These are phyloP conservation scores for Tetradesmus obliquus DNA, from an alignment of 139 green algal species.

Conservation along the genomic window DNA sequence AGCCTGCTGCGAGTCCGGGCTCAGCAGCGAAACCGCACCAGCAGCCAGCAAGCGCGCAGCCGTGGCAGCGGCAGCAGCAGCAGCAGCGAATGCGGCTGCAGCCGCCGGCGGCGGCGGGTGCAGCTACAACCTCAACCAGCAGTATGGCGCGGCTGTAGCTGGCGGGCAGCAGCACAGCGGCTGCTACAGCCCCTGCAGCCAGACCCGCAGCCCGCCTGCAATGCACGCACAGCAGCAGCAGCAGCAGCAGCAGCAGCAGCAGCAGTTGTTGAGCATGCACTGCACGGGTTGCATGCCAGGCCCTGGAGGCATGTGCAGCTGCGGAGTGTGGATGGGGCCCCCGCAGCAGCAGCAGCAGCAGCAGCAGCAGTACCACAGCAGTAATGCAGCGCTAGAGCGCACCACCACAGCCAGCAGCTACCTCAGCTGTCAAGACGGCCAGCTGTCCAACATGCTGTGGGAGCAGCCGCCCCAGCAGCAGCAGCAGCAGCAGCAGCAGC, in stretches of 20 bases:
- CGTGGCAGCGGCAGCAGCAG: not conserved
- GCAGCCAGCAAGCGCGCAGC: not conserved
- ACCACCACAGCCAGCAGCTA: constrained; percentile 5
- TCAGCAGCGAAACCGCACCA: not conserved
- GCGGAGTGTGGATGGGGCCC: not conserved
- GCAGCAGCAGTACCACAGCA: not conserved
- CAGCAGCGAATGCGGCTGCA: not conserved
- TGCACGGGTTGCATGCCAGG: not conserved
- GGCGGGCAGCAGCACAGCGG: constrained; percentile 10
- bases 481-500: not conserved
- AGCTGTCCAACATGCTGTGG: not conserved
- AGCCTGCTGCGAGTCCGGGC: constrained; percentile 4
- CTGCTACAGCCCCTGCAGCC: constrained; percentile 24
- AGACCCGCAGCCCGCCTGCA: not conserved
- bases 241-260: not conserved
- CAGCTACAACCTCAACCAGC: not conserved
- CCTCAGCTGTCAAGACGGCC: not conserved
- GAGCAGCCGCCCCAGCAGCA: not conserved
- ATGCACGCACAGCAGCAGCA: not conserved
- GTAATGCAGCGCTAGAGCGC: not conserved
- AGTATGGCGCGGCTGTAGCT: not conserved
- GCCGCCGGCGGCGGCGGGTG: not conserved
- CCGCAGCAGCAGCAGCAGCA: not conserved
- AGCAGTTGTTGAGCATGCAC: not conserved
- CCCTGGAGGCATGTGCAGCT: not conserved